Evolutionary conservation across 441 rosid species (phyloP).

Genomic region (Bocquillonia castaneifolia): DNA sequence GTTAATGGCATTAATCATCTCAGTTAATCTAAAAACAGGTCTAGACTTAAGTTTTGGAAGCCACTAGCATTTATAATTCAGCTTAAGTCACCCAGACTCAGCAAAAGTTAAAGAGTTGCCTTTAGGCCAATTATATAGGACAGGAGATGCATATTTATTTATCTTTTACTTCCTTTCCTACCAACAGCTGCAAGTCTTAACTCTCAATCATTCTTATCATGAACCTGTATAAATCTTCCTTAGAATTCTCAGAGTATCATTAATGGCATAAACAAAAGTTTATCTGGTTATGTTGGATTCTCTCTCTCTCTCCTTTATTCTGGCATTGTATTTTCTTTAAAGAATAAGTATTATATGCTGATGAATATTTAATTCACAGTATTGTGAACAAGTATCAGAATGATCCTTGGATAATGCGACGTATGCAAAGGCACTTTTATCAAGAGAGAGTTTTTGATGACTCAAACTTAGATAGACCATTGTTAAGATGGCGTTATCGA

Average conservation of each 20-base stretch:
- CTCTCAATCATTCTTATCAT: background rate
- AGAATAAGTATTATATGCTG: slow-evolving; percentile 3
- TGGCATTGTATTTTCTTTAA: background rate
- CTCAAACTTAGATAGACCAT: slow-evolving; percentile 46
- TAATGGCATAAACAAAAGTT: background rate
- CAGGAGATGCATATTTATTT: background rate
- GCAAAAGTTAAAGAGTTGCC: background rate
- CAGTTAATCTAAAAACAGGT: slow-evolving; percentile 1
- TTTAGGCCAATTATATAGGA: background rate
- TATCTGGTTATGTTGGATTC: background rate
- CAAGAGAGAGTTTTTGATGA: slow-evolving; percentile 72
- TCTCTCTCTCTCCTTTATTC: background rate
- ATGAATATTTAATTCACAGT: slow-evolving; percentile 36
- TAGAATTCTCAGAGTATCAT: background rate
- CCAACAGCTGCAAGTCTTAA: background rate
- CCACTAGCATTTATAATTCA: background rate
- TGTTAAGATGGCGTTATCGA: slow-evolving; percentile 63
- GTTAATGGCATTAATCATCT: background rate
- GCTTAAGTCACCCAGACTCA: background rate
- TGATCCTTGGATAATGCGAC: slow-evolving; percentile 47
- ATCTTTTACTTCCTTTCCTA: background rate
- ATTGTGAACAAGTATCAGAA: slow-evolving; percentile 42
- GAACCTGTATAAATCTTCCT: background rate
- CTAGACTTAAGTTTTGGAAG: background rate
- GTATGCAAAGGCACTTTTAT: slow-evolving; percentile 59